Conservation (phyloP, 768 basidiomycete genomes). For the Lactarius tabidus region DNA sequence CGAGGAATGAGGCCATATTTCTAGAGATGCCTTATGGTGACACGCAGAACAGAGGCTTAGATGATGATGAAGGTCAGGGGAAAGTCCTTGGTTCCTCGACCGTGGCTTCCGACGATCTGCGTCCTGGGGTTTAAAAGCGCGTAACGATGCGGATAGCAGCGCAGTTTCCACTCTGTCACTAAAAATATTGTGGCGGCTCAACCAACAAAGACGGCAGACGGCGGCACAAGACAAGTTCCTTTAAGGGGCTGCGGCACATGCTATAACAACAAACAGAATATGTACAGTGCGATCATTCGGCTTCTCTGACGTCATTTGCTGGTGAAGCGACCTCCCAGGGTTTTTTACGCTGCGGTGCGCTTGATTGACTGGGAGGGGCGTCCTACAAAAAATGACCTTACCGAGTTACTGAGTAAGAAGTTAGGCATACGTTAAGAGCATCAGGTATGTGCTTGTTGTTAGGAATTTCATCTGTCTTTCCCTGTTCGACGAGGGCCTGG, state of each 20-base stretch:
- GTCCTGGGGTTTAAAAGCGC: not conserved
- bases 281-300: not conserved
- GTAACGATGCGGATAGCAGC: not conserved
- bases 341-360: slow-evolving; percentile 48
- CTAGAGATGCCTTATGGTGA: not conserved
- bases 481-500: slow-evolving; percentile 65
- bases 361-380: slow-evolving; percentile 54
- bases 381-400: slow-evolving; percentile 37
- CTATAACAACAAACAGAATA: not conserved
- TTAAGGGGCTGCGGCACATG: not conserved
- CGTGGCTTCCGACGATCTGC: not conserved
- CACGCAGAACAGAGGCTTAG: not conserved
- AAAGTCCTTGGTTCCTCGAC: not conserved
- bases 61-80: not conserved
- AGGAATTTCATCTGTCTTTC: slow-evolving; percentile 68
- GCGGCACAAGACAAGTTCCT: not conserved
- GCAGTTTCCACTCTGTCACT: not conserved
- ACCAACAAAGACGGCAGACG: no score
- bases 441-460: slow-evolving; percentile 72
- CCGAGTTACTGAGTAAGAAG: not conserved
- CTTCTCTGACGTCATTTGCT: not conserved
- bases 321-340: slow-evolving; percentile 55
- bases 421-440: slow-evolving; percentile 52
- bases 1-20: not conserved
- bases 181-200: no score